Evolutionary conservation across 2,329 filamentous ascomycete genomes (phyloP).

Genomic region (Phoma sp.): DNA sequence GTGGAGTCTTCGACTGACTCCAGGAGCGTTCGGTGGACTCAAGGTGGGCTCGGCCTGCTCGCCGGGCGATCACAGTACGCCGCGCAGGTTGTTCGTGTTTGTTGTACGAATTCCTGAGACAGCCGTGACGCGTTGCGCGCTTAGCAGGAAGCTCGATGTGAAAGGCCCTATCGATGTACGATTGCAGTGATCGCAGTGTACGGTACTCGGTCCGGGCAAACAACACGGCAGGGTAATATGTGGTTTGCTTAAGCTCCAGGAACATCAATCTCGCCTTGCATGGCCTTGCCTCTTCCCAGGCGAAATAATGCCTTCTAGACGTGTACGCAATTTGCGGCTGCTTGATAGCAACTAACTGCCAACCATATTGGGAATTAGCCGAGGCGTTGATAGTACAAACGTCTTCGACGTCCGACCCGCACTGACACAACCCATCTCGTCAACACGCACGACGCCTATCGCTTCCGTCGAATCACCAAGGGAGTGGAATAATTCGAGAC

Average conservation of each 20-base stretch:
- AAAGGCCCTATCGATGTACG: background rate
- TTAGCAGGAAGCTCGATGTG: background rate
- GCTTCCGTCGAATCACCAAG: slow-evolving; percentile 1
- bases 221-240: background rate
- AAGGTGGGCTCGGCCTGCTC: slow-evolving; percentile 2
- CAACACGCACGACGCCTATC: slow-evolving; percentile 1
- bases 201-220: background rate
- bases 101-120: background rate
- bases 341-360: background rate
- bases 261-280: background rate
- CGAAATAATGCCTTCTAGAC: background rate
- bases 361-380: slow-evolving; percentile 9
- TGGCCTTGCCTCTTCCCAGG: background rate
- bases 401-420: slow-evolving; percentile 1
- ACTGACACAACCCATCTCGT: slow-evolving; percentile 3
- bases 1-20: slow-evolving; percentile 7
- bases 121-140: background rate
- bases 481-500: background rate
- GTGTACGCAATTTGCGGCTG: background rate
- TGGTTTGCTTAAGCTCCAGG: background rate
- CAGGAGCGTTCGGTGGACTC: slow-evolving; percentile 11
- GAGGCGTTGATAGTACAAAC: slow-evolving; percentile 3
- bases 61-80: background rate
- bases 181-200: no score
- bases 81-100: background rate